Evolutionary conservation across 2,329 filamentous ascomycete species (phyloP).

Genomic region (Aspergillus brasiliensis): DNA sequence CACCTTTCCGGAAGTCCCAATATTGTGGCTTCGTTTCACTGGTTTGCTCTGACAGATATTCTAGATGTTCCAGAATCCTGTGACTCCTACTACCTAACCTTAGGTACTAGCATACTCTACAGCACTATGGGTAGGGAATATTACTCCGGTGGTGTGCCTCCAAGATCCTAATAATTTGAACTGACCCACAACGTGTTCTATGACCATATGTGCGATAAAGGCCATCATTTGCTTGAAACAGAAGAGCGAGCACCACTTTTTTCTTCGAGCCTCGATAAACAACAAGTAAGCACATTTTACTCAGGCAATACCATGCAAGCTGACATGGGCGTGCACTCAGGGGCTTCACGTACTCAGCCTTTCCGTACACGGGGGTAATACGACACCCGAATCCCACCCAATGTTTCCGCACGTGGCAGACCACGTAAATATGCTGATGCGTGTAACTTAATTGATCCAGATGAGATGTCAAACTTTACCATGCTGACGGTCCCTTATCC

Average conservation of each 20-base stretch:
- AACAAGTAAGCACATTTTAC: background rate
- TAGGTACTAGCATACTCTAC: background rate
- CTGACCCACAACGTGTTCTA: background rate
- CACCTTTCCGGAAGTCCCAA: background rate
- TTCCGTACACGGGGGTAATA: background rate
- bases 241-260: background rate
- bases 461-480: background rate
- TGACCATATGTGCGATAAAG: background rate
- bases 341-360: background rate
- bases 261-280: background rate
- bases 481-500: background rate
- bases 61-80: background rate
- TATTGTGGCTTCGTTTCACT: constrained; percentile 1
- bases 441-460: constrained; percentile 24
- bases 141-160: background rate
- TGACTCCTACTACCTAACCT: background rate
- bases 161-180: background rate
- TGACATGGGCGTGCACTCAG: constrained; percentile 2
- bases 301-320: background rate
- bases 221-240: background rate
- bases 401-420: constrained; percentile 17
- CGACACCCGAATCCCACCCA: constrained; percentile 7
- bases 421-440: constrained; percentile 1
- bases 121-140: background rate
- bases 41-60: background rate